Conservation (phyloP, 176 grass and related monocot species). For the Melocanna baccifera region DNA sequence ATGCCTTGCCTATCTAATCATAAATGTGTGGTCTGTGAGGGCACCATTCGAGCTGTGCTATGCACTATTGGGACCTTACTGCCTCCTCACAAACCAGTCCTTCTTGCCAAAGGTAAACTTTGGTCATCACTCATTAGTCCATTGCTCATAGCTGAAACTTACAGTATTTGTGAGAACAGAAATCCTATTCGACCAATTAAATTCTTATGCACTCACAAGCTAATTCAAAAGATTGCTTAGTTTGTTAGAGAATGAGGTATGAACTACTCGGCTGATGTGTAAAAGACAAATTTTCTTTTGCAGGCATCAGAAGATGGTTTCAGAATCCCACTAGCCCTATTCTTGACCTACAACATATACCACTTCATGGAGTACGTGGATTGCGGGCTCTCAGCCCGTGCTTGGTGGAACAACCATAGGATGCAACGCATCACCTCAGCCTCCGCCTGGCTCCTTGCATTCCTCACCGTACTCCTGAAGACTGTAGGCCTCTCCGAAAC, state of each 20-base stretch:
- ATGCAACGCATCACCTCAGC: constrained; percentile 41
- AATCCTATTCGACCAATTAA: not conserved
- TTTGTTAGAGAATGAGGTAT: not conserved
- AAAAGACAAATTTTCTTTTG: not conserved
- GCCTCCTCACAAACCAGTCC: constrained; percentile 38
- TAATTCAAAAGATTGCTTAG: not conserved
- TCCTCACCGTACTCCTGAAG: constrained; percentile 51
- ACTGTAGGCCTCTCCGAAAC: constrained; percentile 46
- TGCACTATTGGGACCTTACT: constrained; percentile 42
- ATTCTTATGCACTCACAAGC: not conserved
- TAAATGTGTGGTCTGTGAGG: constrained; percentile 6
- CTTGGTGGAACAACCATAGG: constrained; percentile 65
- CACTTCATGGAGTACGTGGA: constrained; percentile 38
- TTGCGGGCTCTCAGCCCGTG: constrained; percentile 4
- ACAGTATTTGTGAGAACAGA: not conserved
- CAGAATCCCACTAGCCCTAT: not conserved
- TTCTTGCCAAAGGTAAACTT: constrained; percentile 52
- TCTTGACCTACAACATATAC: constrained; percentile 20
- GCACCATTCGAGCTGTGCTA: constrained; percentile 49
- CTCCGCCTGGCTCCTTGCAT: constrained; percentile 44
- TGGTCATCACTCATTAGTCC: not conserved
- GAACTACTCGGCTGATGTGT: not conserved
- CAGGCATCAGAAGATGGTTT: constrained; percentile 41
- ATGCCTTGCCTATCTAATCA: constrained; percentile 25
- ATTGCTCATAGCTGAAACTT: not conserved